phyloP scores from a whole-genome alignment of 805 yeast species.

The Nakazawaea ernobii region DNA sequence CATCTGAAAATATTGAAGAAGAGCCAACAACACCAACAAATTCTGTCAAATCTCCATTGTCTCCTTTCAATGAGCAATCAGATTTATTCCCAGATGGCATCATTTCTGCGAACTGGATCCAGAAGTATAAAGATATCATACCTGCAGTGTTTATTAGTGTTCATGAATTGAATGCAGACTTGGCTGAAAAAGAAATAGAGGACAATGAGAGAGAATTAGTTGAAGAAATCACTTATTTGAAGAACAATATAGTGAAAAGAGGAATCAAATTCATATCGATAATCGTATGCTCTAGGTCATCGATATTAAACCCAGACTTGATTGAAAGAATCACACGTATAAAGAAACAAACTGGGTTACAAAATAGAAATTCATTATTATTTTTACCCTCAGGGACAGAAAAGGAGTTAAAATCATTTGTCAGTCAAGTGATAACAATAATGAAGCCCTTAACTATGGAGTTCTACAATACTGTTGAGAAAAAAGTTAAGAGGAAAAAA shows the following conservation, averaged over 20 bases:
- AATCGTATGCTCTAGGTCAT: slow-evolving; percentile 25
- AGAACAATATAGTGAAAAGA: slow-evolving; percentile 22
- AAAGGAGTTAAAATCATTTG: slow-evolving; percentile 32
- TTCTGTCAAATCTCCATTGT: slow-evolving; percentile 22
- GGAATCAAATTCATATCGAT: slow-evolving; percentile 30
- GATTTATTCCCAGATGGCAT: slow-evolving; percentile 34
- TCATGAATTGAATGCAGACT: slow-evolving; percentile 31
- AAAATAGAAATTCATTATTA: slow-evolving; percentile 38
- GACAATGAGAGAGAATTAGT: slow-evolving; percentile 27
- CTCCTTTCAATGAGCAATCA: slow-evolving; percentile 40
- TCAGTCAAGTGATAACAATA: slow-evolving; percentile 28
- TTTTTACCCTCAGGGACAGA: slow-evolving; percentile 34
- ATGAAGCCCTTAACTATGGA: slow-evolving; percentile 37
- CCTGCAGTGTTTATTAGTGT: slow-evolving; percentile 45
- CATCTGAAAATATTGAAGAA: background rate
- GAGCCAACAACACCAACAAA: background rate
- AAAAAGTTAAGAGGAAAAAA: slow-evolving; percentile 33
- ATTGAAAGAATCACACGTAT: slow-evolving; percentile 30
- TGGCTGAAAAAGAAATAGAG: slow-evolving; percentile 18
- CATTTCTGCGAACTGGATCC: slow-evolving; percentile 44
- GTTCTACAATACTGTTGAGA: slow-evolving; percentile 36
- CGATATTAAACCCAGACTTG: slow-evolving; percentile 24
- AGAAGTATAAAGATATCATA: slow-evolving; percentile 39
- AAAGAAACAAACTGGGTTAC: slow-evolving; percentile 36
- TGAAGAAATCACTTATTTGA: slow-evolving; percentile 29